Conservation (phyloP, 768 basidiomycete genomes). For the Phanerodontia chrysosporium region DNA sequence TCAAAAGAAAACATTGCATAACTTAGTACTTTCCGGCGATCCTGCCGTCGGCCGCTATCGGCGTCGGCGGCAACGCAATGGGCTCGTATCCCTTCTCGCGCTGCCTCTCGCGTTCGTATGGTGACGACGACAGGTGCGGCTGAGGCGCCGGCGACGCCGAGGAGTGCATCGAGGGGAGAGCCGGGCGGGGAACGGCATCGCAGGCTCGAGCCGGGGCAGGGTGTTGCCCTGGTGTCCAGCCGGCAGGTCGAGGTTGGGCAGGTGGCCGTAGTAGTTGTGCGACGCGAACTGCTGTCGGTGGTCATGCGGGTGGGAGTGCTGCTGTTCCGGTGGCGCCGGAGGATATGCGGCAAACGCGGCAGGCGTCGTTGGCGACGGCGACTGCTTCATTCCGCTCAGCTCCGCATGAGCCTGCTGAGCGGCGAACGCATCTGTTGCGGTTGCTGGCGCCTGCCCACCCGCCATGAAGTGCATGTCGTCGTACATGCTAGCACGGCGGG, state of each 20-base stretch:
- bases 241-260: slow-evolving; percentile 16
- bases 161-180: slow-evolving; percentile 25
- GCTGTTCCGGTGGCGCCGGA: slow-evolving; percentile 28
- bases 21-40: slow-evolving; percentile 15
- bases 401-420: slow-evolving; percentile 1
- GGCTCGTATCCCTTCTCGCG: slow-evolving; percentile 47
- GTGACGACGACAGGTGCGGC: slow-evolving; percentile 36
- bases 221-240: slow-evolving; percentile 8
- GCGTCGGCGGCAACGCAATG: slow-evolving; percentile 35
- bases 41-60: slow-evolving; percentile 41
- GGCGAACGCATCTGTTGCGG: background rate
- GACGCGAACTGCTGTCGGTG: slow-evolving; percentile 3
- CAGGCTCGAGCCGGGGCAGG: slow-evolving; percentile 20
- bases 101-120: slow-evolving; percentile 35
- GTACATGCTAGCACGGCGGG: slow-evolving; percentile 43
- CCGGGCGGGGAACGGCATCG: slow-evolving; percentile 15
- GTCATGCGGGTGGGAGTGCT: slow-evolving; percentile 21
- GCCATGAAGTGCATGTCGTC: background rate
- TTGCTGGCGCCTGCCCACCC: background rate
- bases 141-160: slow-evolving; percentile 36
- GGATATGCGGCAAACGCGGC: slow-evolving; percentile 51
- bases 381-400: background rate
- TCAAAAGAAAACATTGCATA: background rate
- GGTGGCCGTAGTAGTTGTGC: slow-evolving; percentile 19
- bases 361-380: slow-evolving; percentile 27